These are phyloP conservation scores for Tricholoma matsutake DNA, from an alignment of 768 basidiomycete species.

Conservation along the genomic window DNA sequence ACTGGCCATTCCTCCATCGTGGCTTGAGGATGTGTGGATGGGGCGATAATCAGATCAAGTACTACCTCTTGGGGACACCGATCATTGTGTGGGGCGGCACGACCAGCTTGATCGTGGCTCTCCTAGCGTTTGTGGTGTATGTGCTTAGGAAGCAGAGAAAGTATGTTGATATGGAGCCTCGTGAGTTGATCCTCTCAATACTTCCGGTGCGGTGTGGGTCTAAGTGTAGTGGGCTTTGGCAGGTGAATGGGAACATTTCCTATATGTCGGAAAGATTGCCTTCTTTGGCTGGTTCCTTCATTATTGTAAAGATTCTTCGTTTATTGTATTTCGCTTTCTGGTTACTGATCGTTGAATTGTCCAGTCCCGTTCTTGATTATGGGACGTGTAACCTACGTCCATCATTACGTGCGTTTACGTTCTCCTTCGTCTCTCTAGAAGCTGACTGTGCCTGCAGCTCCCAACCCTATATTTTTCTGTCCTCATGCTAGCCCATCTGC, in stretches of 20 bases:
- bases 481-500: constrained; percentile 83
- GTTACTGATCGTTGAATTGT: constrained; percentile 1
- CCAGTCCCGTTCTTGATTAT: constrained; percentile 95
- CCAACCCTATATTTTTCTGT: constrained; percentile 98
- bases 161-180: constrained; percentile 86
- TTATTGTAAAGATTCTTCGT: constrained; percentile 54
- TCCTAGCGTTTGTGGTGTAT: constrained; percentile 61
- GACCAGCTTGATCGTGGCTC: constrained; percentile 55
- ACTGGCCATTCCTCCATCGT: constrained; percentile 90
- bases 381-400: constrained; percentile 95
- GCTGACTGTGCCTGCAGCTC: constrained; percentile 46
- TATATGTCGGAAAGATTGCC: constrained; percentile 90
- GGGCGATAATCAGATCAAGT: constrained; percentile 85
- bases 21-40: constrained; percentile 98
- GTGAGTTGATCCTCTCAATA: constrained; percentile 41
- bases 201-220: neutral
- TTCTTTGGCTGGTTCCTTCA: constrained; percentile 92
- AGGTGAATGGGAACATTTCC: constrained; percentile 94
- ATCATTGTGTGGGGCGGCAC: constrained; percentile 88
- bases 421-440: constrained; percentile 1
- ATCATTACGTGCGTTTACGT: constrained; percentile 78
- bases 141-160: constrained; percentile 81
- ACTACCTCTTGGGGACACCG: constrained; percentile 92
- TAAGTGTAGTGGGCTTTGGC: constrained; percentile 4
- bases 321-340: neutral